A percentile compares a stretch with the other conserved stretches of the same genome.
These are phyloP conservation scores for Albifimbria verrucaria DNA, from an alignment of 2,329 filamentous ascomycete species.

Conservation along the genomic window DNA sequence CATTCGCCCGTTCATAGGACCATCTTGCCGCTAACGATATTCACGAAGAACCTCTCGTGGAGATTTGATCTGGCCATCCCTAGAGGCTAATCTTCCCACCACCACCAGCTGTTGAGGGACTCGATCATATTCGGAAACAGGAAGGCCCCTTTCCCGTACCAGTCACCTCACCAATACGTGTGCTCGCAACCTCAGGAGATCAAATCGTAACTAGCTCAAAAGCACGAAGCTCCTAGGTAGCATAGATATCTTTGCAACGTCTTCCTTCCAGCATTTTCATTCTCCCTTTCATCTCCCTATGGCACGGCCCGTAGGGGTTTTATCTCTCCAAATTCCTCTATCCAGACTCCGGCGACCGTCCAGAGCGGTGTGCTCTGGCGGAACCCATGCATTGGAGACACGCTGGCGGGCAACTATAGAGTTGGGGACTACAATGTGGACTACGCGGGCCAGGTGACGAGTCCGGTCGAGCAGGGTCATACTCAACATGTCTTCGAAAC, in stretches of 20 bases:
- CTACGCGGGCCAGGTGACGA: conserved; percentile 66
- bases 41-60: no score
- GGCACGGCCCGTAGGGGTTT: conserved; percentile 53
- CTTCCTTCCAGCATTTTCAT: conserved; percentile 18
- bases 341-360: conserved; percentile 65
- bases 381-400: conserved; percentile 69
- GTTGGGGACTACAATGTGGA: conserved; percentile 72
- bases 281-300: conserved; percentile 23
- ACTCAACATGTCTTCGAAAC: conserved; percentile 61
- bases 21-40: no score
- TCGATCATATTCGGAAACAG: no score
- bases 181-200: conserved; percentile 19
- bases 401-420: conserved; percentile 73
- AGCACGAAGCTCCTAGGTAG: conserved; percentile 14
- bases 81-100: no score
- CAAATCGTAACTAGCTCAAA: conserved; percentile 21
- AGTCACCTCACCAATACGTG: no score
- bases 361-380: conserved; percentile 75
- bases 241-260: conserved; percentile 21
- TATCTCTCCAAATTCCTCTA: conserved; percentile 53
- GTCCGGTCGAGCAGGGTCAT: conserved; percentile 63
- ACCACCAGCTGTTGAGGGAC: no score
- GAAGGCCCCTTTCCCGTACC: no score
- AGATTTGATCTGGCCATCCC: no score
- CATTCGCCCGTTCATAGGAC: no score